Conservation (phyloP, 1,284 basidiomycete species). For the Papiliotrema fonsecae region DNA sequence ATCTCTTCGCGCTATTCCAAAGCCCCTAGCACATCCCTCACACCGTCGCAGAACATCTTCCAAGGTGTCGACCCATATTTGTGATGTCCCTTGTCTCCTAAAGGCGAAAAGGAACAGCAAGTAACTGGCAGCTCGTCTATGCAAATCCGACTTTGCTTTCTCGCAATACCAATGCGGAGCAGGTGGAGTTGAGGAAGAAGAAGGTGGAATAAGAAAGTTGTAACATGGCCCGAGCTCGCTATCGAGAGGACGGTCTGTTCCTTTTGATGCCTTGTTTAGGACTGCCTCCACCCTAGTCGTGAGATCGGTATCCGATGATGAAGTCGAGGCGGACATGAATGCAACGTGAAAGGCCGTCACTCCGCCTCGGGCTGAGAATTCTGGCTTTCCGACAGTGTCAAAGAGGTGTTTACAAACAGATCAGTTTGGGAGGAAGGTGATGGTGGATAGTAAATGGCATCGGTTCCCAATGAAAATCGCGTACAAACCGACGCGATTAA, state of each 20-base stretch:
- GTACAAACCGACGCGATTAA: no score
- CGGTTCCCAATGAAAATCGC: no score
- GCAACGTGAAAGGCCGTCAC: no score
- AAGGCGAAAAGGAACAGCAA: conserved; percentile 75
- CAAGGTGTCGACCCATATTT: conserved; percentile 61
- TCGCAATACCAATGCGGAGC: conserved; percentile 40
- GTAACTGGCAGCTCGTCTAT: conserved; percentile 60
- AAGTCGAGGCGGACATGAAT: background rate
- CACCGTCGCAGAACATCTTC: conserved; percentile 59
- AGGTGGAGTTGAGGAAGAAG: conserved; percentile 3
- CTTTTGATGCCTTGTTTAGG: conserved; percentile 20
- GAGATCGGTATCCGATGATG: background rate
- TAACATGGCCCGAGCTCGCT: conserved; percentile 56
- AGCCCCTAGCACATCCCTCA: conserved; percentile 60
- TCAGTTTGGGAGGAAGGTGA: no score
- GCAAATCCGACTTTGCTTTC: conserved; percentile 17
- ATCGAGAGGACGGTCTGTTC: conserved; percentile 45
- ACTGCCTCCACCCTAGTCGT: conserved; percentile 31
- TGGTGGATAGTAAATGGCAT: no score
- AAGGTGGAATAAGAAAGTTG: conserved; percentile 52
- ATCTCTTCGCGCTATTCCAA: conserved; percentile 59
- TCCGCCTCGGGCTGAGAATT: no score
- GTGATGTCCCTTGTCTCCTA: conserved; percentile 54
- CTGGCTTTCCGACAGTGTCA: no score
- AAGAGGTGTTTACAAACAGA: no score